These are phyloP conservation scores for Tilletia caries DNA, from an alignment of 1,284 basidiomycete genomes.

Conservation along the genomic window DNA sequence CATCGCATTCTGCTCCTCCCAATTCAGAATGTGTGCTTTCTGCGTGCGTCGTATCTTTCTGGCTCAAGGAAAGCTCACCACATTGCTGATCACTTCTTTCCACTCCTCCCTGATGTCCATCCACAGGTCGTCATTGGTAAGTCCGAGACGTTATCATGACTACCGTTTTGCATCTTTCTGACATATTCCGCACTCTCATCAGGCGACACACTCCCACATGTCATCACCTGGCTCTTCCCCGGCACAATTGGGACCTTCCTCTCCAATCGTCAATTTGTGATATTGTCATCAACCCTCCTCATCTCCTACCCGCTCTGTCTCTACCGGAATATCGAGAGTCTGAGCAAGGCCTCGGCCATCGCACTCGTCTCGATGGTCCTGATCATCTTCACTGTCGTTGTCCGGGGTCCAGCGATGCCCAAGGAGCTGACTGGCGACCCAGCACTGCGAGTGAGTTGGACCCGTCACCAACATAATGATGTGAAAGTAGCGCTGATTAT, in stretches of 20 bases:
- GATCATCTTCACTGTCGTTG: conserved; percentile 81
- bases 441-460: conserved; percentile 24
- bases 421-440: conserved; percentile 70
- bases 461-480: background rate
- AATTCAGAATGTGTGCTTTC: conserved; percentile 55
- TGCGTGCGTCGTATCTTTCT: conserved; percentile 26
- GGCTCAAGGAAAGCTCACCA: no score
- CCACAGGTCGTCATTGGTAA: background rate
- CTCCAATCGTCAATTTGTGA: conserved; percentile 73
- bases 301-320: conserved; percentile 86
- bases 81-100: background rate
- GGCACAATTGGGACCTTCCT: conserved; percentile 72
- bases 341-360: conserved; percentile 84
- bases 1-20: background rate
- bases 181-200: conserved; percentile 19
- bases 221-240: conserved; percentile 82
- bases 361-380: conserved; percentile 78
- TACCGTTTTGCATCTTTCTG: background rate
- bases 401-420: conserved; percentile 79
- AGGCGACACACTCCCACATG: conserved; percentile 89
- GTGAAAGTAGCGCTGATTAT: background rate
- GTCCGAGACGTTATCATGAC: background rate
- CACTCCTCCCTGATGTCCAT: background rate
- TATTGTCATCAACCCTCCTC: conserved; percentile 62
- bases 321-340: conserved; percentile 94